Evolutionary conservation across 441 rosid genomes (phyloP), one percentile per base, ranked within the genome.

Genomic region (Jatropha multifida): DNA sequence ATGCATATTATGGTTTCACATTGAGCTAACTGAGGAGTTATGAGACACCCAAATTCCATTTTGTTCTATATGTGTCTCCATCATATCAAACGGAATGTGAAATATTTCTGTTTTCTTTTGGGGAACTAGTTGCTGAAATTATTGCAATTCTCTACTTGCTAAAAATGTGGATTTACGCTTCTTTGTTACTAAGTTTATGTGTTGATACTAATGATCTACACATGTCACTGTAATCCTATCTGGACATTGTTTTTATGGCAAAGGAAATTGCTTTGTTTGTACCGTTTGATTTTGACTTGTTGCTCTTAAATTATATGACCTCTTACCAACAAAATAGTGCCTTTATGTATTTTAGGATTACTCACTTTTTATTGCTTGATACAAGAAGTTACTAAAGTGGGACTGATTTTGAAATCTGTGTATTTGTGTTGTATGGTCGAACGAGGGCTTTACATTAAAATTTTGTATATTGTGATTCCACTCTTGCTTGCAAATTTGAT

Each of bases 221-320:
- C 26, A 40, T 37, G 26, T 48, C 46, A 7, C 32, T 5, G 56
- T 46, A 23, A 48, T 26, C 2, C 61, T 66, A 37, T 32, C 15
- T 38, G 13, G 27, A 42, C 51, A 32, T 4, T 32, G 12, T 41
- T 41, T 55, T 65, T 13, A 56, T 52, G 56, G 62, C 41, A 4
- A 65, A 65, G 62, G 38, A 65, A 65, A n/a, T 27, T 55, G 52
- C 14, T 18, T 41, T 27, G 3, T 37, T 41, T 27, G 3, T 37
- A 20, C 40, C 55, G 26, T 74, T 65, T 41, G 42, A 65, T 56
- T 74, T 55, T 32, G 55, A 44, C 58, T 66, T 67, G 56, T 32
- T 14, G 27, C 52, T 65, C 64, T 41, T 58, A 26, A 37, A 23
- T 23, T 41, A 12, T 44, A 55, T 15, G 56, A 40, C n/a, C 9